Evolutionary conservation across 108 stramenopile species (phyloP), one percentile per base, ranked within the genome.

Genomic region (Nitzschia sp.): DNA sequence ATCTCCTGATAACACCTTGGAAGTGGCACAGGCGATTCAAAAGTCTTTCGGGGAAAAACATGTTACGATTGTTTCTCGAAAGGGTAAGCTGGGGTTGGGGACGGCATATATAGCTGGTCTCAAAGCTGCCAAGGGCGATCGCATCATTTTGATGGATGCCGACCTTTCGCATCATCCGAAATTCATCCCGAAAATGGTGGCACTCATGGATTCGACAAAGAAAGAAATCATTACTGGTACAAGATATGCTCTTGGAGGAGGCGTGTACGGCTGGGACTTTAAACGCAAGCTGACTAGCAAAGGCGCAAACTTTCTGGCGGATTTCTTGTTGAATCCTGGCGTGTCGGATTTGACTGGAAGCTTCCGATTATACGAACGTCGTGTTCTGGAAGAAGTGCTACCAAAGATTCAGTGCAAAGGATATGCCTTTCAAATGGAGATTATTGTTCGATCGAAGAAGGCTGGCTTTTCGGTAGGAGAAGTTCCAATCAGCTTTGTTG

Each of bases 351-450:
- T 99, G 47, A 99, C 99, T 26, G 99, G 99, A 13, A 85, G 81
- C 38, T 99, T 98, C 70, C 87, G 99, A 25, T 80, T 99, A 66
- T 99, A 97, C 81, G 88, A 94, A 72, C 83, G 89, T 51, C 46
- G 66, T 17, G 96, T 93, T 1, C 72, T 99, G 58, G 91, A 96
- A 71, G 61, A 80, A 45, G 89, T 99, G 48, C 82, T 99, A 57
- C 90, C 92, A 17, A 60, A 82, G 45, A 89, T 98, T 13, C 75
- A 75, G 36, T 88, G 88, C 60, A 96, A 83, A 60, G 98, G 98
- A 19, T 99, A 99, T 79, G 98, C 97, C 26, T 99, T 99, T 75
- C 98, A 99, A 71, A 99, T 99, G 99, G 98, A 99, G 71, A 97
- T 98, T 59, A 76, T 97, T 42, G 93, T 98, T 15, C 72, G 95